phyloP scores from a whole-genome alignment of 164 flowering plant genomes.

The Umbellularia californica region DNA sequence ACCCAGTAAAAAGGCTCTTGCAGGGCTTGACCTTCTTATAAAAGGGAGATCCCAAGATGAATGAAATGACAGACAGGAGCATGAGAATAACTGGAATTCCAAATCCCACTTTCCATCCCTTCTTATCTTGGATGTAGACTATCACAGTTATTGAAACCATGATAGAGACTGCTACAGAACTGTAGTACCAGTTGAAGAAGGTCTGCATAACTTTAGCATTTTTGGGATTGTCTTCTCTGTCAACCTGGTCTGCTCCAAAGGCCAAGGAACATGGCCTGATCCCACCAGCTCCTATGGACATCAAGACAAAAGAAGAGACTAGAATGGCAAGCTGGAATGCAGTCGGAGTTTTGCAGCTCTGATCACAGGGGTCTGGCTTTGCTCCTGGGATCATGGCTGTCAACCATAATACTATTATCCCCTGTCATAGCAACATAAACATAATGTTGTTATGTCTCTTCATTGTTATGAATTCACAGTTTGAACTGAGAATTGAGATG shows the following conservation, averaged over 20 bases:
- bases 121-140: slow-evolving; percentile 45
- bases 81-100: slow-evolving; percentile 26
- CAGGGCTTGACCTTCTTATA: slow-evolving; percentile 35
- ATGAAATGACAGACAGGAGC: slow-evolving; percentile 29
- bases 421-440: slow-evolving; percentile 24
- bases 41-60: slow-evolving; percentile 38
- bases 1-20: slow-evolving; percentile 38
- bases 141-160: slow-evolving; percentile 26
- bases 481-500: too few relatives aligned
- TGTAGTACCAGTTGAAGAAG: slow-evolving; percentile 61
- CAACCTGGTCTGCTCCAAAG: slow-evolving; percentile 44
- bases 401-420: slow-evolving; percentile 34
- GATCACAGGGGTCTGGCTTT: slow-evolving; percentile 28
- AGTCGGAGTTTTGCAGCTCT: slow-evolving; percentile 18
- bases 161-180: slow-evolving; percentile 17
- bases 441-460: neutral
- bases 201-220: slow-evolving; percentile 27
- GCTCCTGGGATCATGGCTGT: slow-evolving; percentile 33
- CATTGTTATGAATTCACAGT: too few relatives aligned
- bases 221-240: slow-evolving; percentile 20
- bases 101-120: slow-evolving; percentile 44
- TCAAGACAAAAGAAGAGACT: slow-evolving; percentile 29
- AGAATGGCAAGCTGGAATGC: slow-evolving; percentile 28
- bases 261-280: slow-evolving; percentile 49
- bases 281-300: slow-evolving; percentile 50